A percentile compares a stretch with the other conserved stretches of the same genome.
Conservation (phyloP, 441 rosid genomes). For the Erodium trifolium region DNA sequence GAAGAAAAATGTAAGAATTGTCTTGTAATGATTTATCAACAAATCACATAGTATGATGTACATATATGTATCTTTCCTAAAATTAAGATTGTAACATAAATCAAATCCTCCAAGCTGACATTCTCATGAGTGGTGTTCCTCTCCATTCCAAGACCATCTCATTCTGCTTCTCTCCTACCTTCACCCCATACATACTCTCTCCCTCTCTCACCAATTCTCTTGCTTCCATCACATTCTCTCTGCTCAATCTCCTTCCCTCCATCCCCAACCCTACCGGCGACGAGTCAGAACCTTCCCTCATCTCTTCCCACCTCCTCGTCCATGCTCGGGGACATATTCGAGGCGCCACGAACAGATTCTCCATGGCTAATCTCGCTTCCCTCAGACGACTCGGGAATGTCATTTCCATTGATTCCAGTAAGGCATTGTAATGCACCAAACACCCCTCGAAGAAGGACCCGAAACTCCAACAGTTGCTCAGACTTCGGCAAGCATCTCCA, state of each 20-base stretch:
- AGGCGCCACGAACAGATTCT: slow-evolving; percentile 37
- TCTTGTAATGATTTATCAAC: background rate
- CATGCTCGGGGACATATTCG: slow-evolving; percentile 7
- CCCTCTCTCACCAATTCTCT: slow-evolving; percentile 30
- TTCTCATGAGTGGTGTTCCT: slow-evolving; percentile 30
- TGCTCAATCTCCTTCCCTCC: slow-evolving; percentile 25
- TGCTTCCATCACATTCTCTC: slow-evolving; percentile 30
- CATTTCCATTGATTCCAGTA: slow-evolving; percentile 33
- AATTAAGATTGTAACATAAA: background rate
- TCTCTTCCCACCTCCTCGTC: slow-evolving; percentile 33
- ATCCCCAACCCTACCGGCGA: slow-evolving; percentile 13
- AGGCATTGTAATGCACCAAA: slow-evolving; percentile 30
- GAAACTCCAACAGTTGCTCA: slow-evolving; percentile 12
- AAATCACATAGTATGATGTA: background rate
- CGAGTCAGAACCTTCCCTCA: too few species aligned
- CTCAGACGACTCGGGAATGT: slow-evolving; percentile 21
- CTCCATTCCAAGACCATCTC: slow-evolving; percentile 40
- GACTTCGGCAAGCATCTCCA: slow-evolving; percentile 23
- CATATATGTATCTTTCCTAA: background rate
- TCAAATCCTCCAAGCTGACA: slow-evolving; percentile 33
- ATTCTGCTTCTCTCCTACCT: slow-evolving; percentile 25
- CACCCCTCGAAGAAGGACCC: slow-evolving; percentile 29
- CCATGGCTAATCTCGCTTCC: slow-evolving; percentile 40
- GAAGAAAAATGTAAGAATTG: background rate
- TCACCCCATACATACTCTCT: slow-evolving; percentile 25